These are phyloP conservation scores for Diaporthe sp. DNA, from an alignment of 2,329 filamentous ascomycete genomes.

Conservation along the genomic window DNA sequence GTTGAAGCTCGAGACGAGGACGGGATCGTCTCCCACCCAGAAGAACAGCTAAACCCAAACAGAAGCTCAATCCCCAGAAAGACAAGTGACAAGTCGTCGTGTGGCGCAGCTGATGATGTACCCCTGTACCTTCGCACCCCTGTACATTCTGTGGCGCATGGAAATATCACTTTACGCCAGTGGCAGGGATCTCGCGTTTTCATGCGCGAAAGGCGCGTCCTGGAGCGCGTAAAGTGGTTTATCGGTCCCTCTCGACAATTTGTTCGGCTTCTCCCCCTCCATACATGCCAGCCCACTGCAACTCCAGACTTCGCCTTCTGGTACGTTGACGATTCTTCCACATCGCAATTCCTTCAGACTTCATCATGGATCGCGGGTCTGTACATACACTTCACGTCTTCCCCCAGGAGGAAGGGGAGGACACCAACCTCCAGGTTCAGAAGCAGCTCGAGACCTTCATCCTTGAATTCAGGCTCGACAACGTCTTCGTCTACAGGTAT, in stretches of 20 bases:
- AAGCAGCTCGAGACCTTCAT: slow-evolving; percentile 90
- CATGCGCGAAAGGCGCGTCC: slow-evolving; percentile 31
- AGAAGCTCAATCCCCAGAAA: slow-evolving; percentile 31
- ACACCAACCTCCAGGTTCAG: slow-evolving; percentile 80
- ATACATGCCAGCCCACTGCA: slow-evolving; percentile 23
- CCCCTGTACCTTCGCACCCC: neutral
- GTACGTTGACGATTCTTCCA: neutral
- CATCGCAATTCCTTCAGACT: neutral
- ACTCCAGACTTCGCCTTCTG: slow-evolving; percentile 7
- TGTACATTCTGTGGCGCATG: slow-evolving; percentile 26
- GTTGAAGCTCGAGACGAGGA: slow-evolving; percentile 23
- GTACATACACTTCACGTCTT: slow-evolving; percentile 88
- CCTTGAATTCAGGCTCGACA: slow-evolving; percentile 93
- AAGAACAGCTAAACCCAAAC: slow-evolving; percentile 41
- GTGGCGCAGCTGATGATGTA: slow-evolving; percentile 28
- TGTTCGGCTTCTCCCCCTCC: slow-evolving; percentile 26
- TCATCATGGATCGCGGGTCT: slow-evolving; percentile 85
- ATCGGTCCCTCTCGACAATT: slow-evolving; percentile 26
- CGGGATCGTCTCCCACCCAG: slow-evolving; percentile 28
- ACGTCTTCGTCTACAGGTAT: slow-evolving; percentile 93
- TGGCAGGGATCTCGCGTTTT: slow-evolving; percentile 26
- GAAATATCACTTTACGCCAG: neutral
- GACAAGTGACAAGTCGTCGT: slow-evolving; percentile 23
- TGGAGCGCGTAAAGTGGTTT: slow-evolving; percentile 33
- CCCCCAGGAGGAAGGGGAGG: slow-evolving; percentile 76